Percentiles rank a stretch among this genome's conserved stretches.
These are phyloP conservation scores for Candida nitratophila DNA, from an alignment of 805 yeast genomes.

Conservation along the genomic window DNA sequence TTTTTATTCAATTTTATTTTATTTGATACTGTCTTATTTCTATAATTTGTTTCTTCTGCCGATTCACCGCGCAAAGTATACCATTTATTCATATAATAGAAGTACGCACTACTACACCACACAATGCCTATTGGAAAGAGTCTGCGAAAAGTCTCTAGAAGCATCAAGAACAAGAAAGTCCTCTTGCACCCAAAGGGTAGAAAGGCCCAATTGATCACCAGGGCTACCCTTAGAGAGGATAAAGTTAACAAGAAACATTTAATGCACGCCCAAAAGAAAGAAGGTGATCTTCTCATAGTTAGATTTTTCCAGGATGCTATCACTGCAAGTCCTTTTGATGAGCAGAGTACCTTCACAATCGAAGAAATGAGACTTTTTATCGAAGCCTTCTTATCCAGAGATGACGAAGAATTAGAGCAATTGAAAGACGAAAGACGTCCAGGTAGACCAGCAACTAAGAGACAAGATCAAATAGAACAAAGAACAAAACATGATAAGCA, in stretches of 20 bases:
- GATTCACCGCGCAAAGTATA: too few species aligned
- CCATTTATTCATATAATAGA: too few species aligned
- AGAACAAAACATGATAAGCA: conserved; percentile 53
- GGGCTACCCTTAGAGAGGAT: conserved; percentile 82
- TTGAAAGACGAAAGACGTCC: conserved; percentile 62
- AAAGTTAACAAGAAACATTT: conserved; percentile 57
- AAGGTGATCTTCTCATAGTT: conserved; percentile 51
- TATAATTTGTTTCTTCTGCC: too few species aligned
- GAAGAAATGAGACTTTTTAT: conserved; percentile 59
- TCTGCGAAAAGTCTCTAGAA: conserved; percentile 57
- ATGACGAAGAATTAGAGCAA: conserved; percentile 66
- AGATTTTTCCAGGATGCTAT: conserved; percentile 57
- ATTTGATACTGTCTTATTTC: not conserved
- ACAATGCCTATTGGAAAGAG: conserved; percentile 65
- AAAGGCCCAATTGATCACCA: conserved; percentile 72
- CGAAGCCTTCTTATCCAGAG: conserved; percentile 56
- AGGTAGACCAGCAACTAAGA: conserved; percentile 77
- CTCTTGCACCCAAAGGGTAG: conserved; percentile 83
- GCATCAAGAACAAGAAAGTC: conserved; percentile 45
- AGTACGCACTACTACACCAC: too few species aligned
- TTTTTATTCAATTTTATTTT: too few species aligned
- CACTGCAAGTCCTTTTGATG: conserved; percentile 29
- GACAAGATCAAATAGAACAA: conserved; percentile 61
- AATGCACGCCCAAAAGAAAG: conserved; percentile 49
- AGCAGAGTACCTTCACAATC: conserved; percentile 36